Evolutionary conservation across 2,329 filamentous ascomycete genomes (phyloP).

Genomic region (Clarireedia sp.): DNA sequence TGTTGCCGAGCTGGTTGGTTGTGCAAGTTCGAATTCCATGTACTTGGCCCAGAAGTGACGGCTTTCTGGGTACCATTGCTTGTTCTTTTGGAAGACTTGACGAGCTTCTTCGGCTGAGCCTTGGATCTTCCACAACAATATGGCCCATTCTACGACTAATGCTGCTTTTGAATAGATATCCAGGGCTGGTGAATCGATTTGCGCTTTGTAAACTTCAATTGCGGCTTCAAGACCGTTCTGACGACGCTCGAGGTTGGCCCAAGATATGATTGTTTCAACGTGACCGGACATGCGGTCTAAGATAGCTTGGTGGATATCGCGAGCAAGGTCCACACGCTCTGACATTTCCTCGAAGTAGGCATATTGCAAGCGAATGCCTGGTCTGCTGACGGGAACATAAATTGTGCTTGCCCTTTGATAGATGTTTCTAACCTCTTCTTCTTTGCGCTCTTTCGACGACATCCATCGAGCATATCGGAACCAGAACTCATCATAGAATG

Average conservation of each 20-base stretch:
- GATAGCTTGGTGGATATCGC: slow-evolving; percentile 77
- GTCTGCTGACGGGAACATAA: slow-evolving; percentile 79
- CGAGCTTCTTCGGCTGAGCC: slow-evolving; percentile 74
- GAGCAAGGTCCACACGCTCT: slow-evolving; percentile 67
- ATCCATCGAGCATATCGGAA: slow-evolving; percentile 96
- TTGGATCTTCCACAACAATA: slow-evolving; percentile 79
- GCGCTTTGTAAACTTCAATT: slow-evolving; percentile 71
- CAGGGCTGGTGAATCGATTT: slow-evolving; percentile 65
- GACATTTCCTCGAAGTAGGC: slow-evolving; percentile 90
- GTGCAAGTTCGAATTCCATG: slow-evolving; percentile 80
- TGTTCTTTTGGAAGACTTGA: slow-evolving; percentile 72
- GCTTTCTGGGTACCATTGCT: slow-evolving; percentile 78
- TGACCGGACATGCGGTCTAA: slow-evolving; percentile 70
- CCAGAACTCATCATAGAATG: slow-evolving; percentile 97
- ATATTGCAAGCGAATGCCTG: slow-evolving; percentile 79
- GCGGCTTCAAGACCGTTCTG: slow-evolving; percentile 78
- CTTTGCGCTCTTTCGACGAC: slow-evolving; percentile 68
- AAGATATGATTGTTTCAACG: slow-evolving; percentile 78
- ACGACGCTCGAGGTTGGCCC: slow-evolving; percentile 79
- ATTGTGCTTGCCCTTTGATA: slow-evolving; percentile 80
- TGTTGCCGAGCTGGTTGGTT: slow-evolving; percentile 58
- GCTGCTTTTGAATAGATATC: slow-evolving; percentile 78
- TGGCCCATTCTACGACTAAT: slow-evolving; percentile 81
- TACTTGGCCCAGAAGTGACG: slow-evolving; percentile 84
- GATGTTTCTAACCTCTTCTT: slow-evolving; percentile 85